Conservation (phyloP, 345 rosid species). For the Punica granatum region DNA sequence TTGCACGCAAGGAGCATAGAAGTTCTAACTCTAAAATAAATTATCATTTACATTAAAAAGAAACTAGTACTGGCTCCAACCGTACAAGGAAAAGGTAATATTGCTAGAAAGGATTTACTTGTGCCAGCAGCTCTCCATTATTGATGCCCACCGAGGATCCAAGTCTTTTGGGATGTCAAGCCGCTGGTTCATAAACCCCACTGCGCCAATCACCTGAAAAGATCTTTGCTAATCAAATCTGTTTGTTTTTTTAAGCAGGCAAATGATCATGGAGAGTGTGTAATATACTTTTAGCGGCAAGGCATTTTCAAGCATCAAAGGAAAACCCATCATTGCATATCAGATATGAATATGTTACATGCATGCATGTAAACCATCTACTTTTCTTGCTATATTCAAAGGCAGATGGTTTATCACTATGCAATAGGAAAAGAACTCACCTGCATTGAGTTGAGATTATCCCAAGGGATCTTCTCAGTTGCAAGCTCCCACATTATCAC, state of each 20-base stretch:
- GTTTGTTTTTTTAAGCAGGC: neutral
- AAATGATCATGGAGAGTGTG: neutral
- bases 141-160: conserved; percentile 76
- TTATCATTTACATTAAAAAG: too few species aligned
- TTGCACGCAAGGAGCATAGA: neutral
- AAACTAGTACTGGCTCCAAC: neutral
- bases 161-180: conserved; percentile 73
- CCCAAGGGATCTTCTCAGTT: conserved; percentile 98
- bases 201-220: conserved; percentile 91
- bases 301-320: neutral
- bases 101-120: conserved; percentile 33
- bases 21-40: too few species aligned
- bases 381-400: neutral
- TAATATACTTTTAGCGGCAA: neutral
- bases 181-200: conserved; percentile 94
- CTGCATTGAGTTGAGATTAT: conserved; percentile 92
- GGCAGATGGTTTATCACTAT: neutral
- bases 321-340: neutral
- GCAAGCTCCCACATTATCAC: conserved; percentile 93
- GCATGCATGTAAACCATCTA: too few species aligned
- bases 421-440: conserved; percentile 16
- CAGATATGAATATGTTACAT: too few species aligned
- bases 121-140: conserved; percentile 92
- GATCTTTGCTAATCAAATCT: conserved; percentile 13
- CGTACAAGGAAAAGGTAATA: neutral